Evolutionary conservation across 2,329 filamentous ascomycete genomes (phyloP).

Genomic region (Periglandula ipomoeae): DNA sequence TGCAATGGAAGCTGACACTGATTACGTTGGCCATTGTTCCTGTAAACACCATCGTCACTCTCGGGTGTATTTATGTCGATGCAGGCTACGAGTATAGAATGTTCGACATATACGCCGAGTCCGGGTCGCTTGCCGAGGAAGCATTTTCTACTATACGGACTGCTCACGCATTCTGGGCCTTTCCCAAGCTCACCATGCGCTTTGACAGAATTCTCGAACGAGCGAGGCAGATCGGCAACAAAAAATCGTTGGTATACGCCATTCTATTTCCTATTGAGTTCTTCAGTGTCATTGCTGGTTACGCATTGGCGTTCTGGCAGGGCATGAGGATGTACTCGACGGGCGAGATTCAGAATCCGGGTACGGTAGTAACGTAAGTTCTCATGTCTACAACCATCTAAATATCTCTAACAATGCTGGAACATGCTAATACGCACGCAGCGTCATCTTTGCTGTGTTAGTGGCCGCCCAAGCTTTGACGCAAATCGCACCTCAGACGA

Average conservation of each 20-base stretch:
- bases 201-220: constrained; percentile 34
- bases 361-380: constrained; percentile 36
- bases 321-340: constrained; percentile 35
- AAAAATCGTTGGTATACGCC: constrained; percentile 35
- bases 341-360: constrained; percentile 35
- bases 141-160: constrained; percentile 39
- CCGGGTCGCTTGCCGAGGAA: constrained; percentile 38
- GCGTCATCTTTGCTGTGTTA: constrained; percentile 38
- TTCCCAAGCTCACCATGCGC: constrained; percentile 30
- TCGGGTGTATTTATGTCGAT: constrained; percentile 29
- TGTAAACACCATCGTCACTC: constrained; percentile 30
- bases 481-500: constrained; percentile 36
- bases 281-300: constrained; percentile 38
- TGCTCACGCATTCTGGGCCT: constrained; percentile 41
- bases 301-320: constrained; percentile 43
- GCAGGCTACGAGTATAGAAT: constrained; percentile 33
- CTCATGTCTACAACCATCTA: no score
- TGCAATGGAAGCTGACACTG: constrained; percentile 34
- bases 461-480: constrained; percentile 36
- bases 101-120: constrained; percentile 32
- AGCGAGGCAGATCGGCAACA: constrained; percentile 28
- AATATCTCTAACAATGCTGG: no score
- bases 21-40: constrained; percentile 36
- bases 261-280: constrained; percentile 36
- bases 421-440: no score